Percentiles rank a stretch among this genome's conserved stretches.
These are phyloP conservation scores for Ophiostoma sp. DNA, from an alignment of 2,329 filamentous ascomycete genomes.

Conservation along the genomic window DNA sequence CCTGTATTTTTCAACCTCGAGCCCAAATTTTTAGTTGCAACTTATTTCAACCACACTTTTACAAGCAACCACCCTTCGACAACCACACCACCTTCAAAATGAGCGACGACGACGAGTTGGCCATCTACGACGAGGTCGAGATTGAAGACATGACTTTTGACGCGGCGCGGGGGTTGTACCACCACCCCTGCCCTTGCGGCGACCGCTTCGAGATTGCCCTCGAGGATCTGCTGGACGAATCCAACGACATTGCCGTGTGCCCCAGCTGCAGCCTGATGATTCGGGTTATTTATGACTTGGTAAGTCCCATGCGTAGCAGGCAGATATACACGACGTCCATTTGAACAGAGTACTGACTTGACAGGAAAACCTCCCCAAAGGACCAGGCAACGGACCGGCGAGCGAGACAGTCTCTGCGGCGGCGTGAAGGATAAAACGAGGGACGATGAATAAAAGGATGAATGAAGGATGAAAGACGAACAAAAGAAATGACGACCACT, in stretches of 20 bases:
- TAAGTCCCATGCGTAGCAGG: slow-evolving; percentile 43
- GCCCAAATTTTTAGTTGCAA: not conserved
- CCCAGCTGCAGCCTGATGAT: slow-evolving; percentile 98
- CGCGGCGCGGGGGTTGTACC: slow-evolving; percentile 78
- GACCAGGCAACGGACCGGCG: slow-evolving; percentile 10
- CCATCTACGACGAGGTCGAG: slow-evolving; percentile 96
- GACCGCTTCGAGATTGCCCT: slow-evolving; percentile 92
- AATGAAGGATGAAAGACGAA: not conserved
- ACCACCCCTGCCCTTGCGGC: slow-evolving; percentile 95
- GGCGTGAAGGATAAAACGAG: not conserved
- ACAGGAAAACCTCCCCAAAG: slow-evolving; percentile 23
- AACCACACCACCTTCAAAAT: slow-evolving; percentile 40
- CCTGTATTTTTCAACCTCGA: not conserved
- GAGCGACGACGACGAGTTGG: slow-evolving; percentile 63
- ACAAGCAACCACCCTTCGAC: not conserved
- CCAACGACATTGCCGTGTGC: slow-evolving; percentile 88
- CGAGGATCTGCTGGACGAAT: slow-evolving; percentile 79
- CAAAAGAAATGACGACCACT: not conserved
- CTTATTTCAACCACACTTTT: not conserved
- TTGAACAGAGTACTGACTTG: not conserved
- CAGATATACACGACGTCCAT: too few species aligned
- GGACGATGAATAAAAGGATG: not conserved
- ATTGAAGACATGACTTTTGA: slow-evolving; percentile 99
- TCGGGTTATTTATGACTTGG: slow-evolving; percentile 84
- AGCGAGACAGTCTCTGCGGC: slow-evolving; percentile 20